A percentile compares a stretch with the other conserved stretches of the same genome.
phyloP scores from a whole-genome alignment of 352 stramenopile genomes.

The Globisporangium apiculatum region DNA sequence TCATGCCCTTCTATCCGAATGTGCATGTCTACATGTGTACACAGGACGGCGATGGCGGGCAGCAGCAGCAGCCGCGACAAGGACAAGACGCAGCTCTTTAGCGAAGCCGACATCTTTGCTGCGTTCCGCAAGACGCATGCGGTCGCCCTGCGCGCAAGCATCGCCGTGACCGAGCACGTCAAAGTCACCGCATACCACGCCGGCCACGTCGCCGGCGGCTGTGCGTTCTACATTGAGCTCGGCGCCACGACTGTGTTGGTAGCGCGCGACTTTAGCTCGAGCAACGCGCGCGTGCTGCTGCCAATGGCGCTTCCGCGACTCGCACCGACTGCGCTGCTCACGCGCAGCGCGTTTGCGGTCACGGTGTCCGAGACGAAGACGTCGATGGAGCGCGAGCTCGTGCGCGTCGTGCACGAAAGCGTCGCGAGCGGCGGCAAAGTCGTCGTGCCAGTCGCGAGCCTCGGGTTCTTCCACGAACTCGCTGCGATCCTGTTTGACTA shows the following conservation, averaged over 20 bases:
- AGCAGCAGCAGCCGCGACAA: constrained; percentile 36
- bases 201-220: constrained; percentile 71
- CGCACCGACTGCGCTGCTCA: constrained; percentile 50
- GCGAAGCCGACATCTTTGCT: constrained; percentile 45
- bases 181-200: constrained; percentile 80
- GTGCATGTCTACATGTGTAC: constrained; percentile 17
- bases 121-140: constrained; percentile 46
- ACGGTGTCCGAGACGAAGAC: constrained; percentile 79
- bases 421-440: constrained; percentile 75
- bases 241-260: constrained; percentile 63
- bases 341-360: constrained; percentile 69
- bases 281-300: constrained; percentile 58
- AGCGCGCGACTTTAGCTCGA: constrained; percentile 76
- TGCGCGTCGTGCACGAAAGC: constrained; percentile 73
- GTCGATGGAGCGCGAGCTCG: constrained; percentile 73
- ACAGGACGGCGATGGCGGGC: constrained; percentile 6
- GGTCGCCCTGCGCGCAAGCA: constrained; percentile 42
- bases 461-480: constrained; percentile 81
- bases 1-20: background rate
- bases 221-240: constrained; percentile 71
- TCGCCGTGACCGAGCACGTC: constrained; percentile 54
- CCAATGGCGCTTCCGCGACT: constrained; percentile 63
- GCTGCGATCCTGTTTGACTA: constrained; percentile 62
- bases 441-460: constrained; percentile 67
- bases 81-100: constrained; percentile 39